Evolutionary conservation across 2,329 filamentous ascomycete genomes (phyloP), one percentile per base, ranked within the genome.

Genomic region (Xylaria sp.): DNA sequence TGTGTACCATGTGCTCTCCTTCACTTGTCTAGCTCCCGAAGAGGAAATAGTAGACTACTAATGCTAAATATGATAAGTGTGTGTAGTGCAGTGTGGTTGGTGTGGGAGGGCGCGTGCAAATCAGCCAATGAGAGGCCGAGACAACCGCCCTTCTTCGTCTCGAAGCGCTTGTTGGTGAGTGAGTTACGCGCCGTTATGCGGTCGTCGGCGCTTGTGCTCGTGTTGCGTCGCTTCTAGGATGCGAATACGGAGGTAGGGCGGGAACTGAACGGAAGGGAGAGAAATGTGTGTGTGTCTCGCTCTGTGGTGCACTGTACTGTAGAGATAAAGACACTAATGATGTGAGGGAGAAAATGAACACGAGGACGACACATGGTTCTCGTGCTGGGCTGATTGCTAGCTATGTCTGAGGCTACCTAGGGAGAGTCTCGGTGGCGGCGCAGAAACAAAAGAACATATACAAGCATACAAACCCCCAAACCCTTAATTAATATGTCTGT

Each of bases 151-250:
- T 69, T 65, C 58, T 34, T 60, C 46, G 54, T 20, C 39, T 44
- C 41, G 58, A 63, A 61, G 70, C 70, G 70, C 68, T 63, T 66
- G 61, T 63, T n/a, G 46, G n/a, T 9, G 48, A 18, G 15, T 23
- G 63, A n/a, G n/a, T 57, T 70, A 72, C 67, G 70, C 70, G 70
- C 70, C 62, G 66, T 18, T 32, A 20, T 57, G 62, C 28, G 54
- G 54, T 25, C 55, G 15, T 28, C 23, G 25, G 56, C 62, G 66
- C 62, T 50, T 65, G 60, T 15, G 25, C 25, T 46, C 15, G 41
- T 46, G 15, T n/a, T 44, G 41, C 15, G 41, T 44, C 32, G 15
- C 25, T 2, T n/a, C 23, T 48, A n/a, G 15, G 7, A n/a, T 48
- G 44, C 44, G 44, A 48, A 20, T 20, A 20, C 54, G 32, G 28